phyloP scores from a whole-genome alignment of 495 filamentous ascomycete species.

The Diplogelasinospora grovesii region DNA sequence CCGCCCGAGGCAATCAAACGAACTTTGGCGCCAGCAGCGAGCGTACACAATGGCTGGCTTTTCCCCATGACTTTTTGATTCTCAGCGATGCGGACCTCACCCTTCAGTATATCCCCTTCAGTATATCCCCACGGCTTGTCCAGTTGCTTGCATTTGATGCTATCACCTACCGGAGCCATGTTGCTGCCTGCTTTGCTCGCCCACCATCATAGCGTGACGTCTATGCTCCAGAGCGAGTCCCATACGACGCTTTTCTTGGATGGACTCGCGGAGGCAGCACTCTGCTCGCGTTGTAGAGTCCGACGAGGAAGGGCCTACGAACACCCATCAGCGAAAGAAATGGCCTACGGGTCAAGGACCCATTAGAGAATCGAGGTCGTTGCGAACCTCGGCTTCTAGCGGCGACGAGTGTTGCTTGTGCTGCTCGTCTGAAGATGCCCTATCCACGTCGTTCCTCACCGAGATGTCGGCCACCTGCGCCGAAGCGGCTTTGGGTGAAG shows the following conservation, averaged over 20 bases:
- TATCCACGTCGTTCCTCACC: neutral
- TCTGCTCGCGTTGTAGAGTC: conserved; percentile 26
- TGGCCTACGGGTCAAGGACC: conserved; percentile 15
- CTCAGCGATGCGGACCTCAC: no score
- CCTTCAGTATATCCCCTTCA: no score
- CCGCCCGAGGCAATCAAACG: no score
- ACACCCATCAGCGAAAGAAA: conserved; percentile 17
- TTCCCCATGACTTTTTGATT: no score
- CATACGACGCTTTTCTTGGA: conserved; percentile 42
- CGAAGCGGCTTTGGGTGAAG: conserved; percentile 2
- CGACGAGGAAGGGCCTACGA: conserved; percentile 13
- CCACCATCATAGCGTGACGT: conserved; percentile 36
- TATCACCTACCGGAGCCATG: no score
- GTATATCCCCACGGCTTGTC: no score
- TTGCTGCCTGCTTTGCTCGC: conserved; percentile 8
- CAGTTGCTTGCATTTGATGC: conserved; percentile 3
- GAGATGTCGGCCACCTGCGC: neutral
- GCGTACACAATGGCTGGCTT: no score
- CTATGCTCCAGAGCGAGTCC: conserved; percentile 49
- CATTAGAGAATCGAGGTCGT: conserved; percentile 24
- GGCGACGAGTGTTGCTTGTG: conserved; percentile 11
- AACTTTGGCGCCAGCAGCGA: no score
- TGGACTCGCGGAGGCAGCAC: conserved; percentile 25
- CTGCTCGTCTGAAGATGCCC: conserved; percentile 2
- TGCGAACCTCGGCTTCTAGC: conserved; percentile 26